Evolutionary conservation across 768 basidiomycete genomes (phyloP).

Genomic region (Sarcomyxa edulis): DNA sequence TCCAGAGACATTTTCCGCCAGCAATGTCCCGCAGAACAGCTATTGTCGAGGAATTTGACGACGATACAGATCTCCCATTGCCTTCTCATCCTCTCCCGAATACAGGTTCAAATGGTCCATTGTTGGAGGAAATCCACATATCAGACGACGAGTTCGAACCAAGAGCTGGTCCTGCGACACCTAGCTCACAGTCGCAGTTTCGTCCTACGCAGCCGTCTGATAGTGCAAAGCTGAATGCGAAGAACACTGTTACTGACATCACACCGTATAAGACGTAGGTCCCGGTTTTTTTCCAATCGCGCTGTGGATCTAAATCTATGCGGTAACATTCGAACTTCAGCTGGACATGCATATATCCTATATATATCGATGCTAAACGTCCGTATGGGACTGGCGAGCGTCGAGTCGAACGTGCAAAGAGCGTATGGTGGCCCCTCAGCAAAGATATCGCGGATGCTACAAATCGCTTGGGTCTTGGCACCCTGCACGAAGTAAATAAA

Average conservation of each 20-base stretch:
- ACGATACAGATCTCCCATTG: slow-evolving; percentile 88
- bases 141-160: slow-evolving; percentile 49
- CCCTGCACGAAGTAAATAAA: slow-evolving; percentile 87
- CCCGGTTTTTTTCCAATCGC: slow-evolving; percentile 4
- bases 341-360: slow-evolving; percentile 95
- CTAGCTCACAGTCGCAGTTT: slow-evolving; percentile 28
- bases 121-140: slow-evolving; percentile 68
- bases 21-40: slow-evolving; percentile 68
- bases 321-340: slow-evolving; percentile 32
- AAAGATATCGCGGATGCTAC: slow-evolving; percentile 89
- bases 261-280: slow-evolving; percentile 82
- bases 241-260: slow-evolving; percentile 57
- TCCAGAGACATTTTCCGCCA: slow-evolving; percentile 3
- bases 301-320: slow-evolving; percentile 4
- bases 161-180: slow-evolving; percentile 53
- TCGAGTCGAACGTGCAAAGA: slow-evolving; percentile 70
- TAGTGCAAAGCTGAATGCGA: slow-evolving; percentile 15
- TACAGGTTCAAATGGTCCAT: slow-evolving; percentile 64
- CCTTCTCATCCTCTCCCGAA: slow-evolving; percentile 63
- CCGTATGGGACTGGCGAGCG: slow-evolving; percentile 81
- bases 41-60: slow-evolving; percentile 82
- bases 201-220: slow-evolving; percentile 16
- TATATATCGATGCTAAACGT: slow-evolving; percentile 94
- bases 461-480: slow-evolving; percentile 66
- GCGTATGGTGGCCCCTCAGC: slow-evolving; percentile 93